A percentile compares a stretch with the other conserved stretches of the same genome.
Evolutionary conservation across 2,329 filamentous ascomycete genomes (phyloP).

Genomic region (Xylaria sp.): DNA sequence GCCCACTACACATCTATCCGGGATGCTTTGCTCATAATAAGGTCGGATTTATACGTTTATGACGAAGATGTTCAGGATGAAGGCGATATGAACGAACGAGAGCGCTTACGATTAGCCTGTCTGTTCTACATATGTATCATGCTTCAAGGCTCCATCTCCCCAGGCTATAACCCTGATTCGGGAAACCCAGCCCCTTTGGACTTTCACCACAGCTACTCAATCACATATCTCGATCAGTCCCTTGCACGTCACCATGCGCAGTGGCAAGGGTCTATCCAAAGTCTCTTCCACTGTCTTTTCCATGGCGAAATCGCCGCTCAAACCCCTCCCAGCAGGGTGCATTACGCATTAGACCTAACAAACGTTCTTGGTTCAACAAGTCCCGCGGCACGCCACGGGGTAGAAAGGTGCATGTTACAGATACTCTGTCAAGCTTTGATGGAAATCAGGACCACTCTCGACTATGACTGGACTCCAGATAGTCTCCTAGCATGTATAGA

Average conservation of each 20-base stretch:
- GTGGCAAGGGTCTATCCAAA: slow-evolving; percentile 25
- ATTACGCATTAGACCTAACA: slow-evolving; percentile 28
- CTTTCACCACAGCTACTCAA: slow-evolving; percentile 21
- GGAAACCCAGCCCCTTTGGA: background rate
- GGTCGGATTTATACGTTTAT: slow-evolving; percentile 13
- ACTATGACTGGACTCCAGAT: slow-evolving; percentile 32
- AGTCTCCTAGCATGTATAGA: slow-evolving; percentile 31
- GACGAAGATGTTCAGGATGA: slow-evolving; percentile 15
- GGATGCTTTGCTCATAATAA: slow-evolving; percentile 26
- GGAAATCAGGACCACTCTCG: slow-evolving; percentile 9
- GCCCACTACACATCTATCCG: slow-evolving; percentile 25
- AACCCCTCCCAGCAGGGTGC: slow-evolving; percentile 17
- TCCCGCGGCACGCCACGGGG: slow-evolving; percentile 15
- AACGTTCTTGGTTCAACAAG: slow-evolving; percentile 28
- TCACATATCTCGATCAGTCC: slow-evolving; percentile 18
- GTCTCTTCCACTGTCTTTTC: slow-evolving; percentile 26
- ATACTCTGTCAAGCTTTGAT: slow-evolving; percentile 29
- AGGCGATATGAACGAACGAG: slow-evolving; percentile 15
- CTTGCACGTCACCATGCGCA: slow-evolving; percentile 18
- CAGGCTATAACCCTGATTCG: background rate
- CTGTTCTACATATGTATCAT: slow-evolving; percentile 29
- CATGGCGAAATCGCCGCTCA: slow-evolving; percentile 21
- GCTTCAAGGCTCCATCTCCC: slow-evolving; percentile 20
- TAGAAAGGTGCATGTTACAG: slow-evolving; percentile 32
- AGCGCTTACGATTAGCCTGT: slow-evolving; percentile 26